Evolutionary conservation across 2,329 filamentous ascomycete genomes (phyloP).

Genomic region (Hypoxylon sp.): DNA sequence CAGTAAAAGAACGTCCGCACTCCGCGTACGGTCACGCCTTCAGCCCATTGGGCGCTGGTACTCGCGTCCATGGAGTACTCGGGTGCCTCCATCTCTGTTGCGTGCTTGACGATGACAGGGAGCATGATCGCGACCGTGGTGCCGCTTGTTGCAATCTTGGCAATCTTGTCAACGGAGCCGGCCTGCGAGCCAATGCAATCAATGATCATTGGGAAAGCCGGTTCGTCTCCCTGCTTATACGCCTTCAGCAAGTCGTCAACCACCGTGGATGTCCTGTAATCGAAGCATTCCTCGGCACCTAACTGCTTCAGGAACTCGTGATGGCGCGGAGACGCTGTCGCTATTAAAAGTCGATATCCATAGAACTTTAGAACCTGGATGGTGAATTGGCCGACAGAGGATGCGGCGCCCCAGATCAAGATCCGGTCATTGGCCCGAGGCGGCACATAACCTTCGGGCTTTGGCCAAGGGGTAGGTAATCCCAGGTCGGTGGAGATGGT

Average conservation of each 20-base stretch:
- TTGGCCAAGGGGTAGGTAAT: conserved; percentile 69
- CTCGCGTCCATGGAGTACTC: conserved; percentile 67
- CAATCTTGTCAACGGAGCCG: conserved; percentile 63
- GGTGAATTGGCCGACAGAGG: conserved; percentile 64
- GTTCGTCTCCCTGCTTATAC: conserved; percentile 38
- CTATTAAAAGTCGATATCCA: conserved; percentile 65
- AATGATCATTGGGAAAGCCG: conserved; percentile 60
- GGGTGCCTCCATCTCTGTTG: conserved; percentile 61
- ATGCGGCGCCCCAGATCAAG: conserved; percentile 66
- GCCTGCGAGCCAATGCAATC: conserved; percentile 68
- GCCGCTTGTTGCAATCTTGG: conserved; percentile 63
- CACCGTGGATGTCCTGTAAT: conserved; percentile 59
- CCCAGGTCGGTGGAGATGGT: conserved; percentile 64
- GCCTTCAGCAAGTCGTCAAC: conserved; percentile 52
- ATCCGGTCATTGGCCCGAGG: conserved; percentile 56
- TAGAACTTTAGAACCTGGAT: conserved; percentile 66
- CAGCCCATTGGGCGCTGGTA: conserved; percentile 61
- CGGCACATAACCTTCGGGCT: conserved; percentile 58
- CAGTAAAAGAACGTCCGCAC: conserved; percentile 69
- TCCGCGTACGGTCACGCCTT: conserved; percentile 65
- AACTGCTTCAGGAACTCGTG: conserved; percentile 59
- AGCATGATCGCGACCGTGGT: conserved; percentile 70
- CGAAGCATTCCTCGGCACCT: conserved; percentile 62
- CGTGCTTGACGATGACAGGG: conserved; percentile 69
- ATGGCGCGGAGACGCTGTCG: conserved; percentile 61